These are phyloP conservation scores for Lipomyces japonicus DNA, from an alignment of 805 yeast genomes.

Conservation along the genomic window DNA sequence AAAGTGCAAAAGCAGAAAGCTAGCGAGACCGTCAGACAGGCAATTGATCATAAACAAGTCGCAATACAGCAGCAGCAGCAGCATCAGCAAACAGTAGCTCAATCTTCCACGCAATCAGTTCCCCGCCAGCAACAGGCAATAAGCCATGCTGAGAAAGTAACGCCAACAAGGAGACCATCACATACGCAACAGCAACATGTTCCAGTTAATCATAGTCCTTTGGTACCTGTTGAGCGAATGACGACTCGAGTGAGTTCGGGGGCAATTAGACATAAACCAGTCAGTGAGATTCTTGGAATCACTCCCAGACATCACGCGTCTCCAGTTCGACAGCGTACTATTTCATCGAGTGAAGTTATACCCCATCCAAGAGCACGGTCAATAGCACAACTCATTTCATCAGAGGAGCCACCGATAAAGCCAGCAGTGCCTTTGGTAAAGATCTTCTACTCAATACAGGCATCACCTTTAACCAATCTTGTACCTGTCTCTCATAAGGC, in stretches of 20 bases:
- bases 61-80: background rate
- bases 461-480: constrained; percentile 76
- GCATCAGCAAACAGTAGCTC: background rate
- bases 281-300: constrained; percentile 29
- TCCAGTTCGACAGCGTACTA: background rate
- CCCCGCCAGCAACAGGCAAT: constrained; percentile 4
- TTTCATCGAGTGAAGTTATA: background rate
- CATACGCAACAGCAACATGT: constrained; percentile 1
- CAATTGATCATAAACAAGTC: background rate
- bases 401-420: constrained; percentile 36
- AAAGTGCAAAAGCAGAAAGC: constrained; percentile 8
- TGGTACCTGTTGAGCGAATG: constrained; percentile 33
- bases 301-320: constrained; percentile 8
- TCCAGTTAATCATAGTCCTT: background rate
- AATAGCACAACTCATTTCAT: constrained; percentile 32
- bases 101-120: background rate
- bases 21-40: too few species aligned
- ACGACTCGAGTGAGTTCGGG: constrained; percentile 31
- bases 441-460: constrained; percentile 79
- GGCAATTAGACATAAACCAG: constrained; percentile 29
- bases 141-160: too few species aligned
- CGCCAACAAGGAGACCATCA: too few species aligned
- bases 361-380: background rate
- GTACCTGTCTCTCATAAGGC: constrained; percentile 84
- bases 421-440: constrained; percentile 60